Conservation (phyloP, 345 rosid species). For the Tarenaya hassleriana region DNA sequence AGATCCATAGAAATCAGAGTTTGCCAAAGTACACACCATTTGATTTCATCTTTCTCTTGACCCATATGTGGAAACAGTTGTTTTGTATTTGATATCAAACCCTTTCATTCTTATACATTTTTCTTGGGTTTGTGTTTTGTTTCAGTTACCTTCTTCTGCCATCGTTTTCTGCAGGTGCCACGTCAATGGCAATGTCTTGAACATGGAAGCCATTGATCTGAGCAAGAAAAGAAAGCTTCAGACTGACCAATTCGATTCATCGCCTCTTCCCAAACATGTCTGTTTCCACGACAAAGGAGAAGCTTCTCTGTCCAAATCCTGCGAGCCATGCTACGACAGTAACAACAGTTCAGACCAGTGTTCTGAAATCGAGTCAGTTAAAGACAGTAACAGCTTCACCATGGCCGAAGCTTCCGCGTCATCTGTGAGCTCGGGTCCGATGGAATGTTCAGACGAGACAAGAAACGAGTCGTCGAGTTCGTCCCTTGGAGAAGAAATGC, state of each 20-base stretch:
- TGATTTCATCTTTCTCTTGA: no score
- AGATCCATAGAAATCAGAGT: no score
- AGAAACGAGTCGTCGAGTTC: conserved; percentile 33
- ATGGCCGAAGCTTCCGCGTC: conserved; percentile 7
- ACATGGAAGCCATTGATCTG: conserved; percentile 20
- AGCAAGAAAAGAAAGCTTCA: conserved; percentile 31
- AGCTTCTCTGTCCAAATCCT: no score
- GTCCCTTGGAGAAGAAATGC: conserved; percentile 16
- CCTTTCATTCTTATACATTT: no score
- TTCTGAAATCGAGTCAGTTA: no score
- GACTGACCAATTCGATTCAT: conserved; percentile 22
- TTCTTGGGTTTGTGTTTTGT: no score
- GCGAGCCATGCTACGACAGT: no score
- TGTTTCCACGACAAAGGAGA: conserved; percentile 17
- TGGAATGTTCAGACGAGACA: conserved; percentile 26
- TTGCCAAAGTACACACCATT: no score
- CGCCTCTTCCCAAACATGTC: conserved; percentile 19
- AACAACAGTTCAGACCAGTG: conserved; percentile 16
- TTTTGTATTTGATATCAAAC: no score
- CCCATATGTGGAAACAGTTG: no score
- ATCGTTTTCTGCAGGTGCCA: neutral
- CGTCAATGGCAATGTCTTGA: conserved; percentile 8
- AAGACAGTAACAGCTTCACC: neutral
- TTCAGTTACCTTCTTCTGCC: no score
- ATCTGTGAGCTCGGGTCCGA: conserved; percentile 13